Conservation (phyloP, 176 grass and related monocot species). For the Thinopyrum elongatum region DNA sequence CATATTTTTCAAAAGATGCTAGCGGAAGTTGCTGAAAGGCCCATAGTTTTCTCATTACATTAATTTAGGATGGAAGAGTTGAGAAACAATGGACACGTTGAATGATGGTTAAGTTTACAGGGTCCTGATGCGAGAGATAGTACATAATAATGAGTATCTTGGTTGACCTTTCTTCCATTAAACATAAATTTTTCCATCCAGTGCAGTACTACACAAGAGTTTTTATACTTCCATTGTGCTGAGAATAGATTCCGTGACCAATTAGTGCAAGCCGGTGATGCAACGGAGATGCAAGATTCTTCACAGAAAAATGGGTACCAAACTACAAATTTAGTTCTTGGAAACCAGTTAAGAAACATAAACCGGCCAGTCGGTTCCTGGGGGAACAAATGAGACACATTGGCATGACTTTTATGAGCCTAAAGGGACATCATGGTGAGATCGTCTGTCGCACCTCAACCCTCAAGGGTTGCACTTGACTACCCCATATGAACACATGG, state of each 20-base stretch:
- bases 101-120: constrained; percentile 15
- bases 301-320: constrained; percentile 15
- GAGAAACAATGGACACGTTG: constrained; percentile 18
- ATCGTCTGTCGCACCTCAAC: constrained; percentile 17
- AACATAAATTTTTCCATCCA: constrained; percentile 1
- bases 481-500: neutral
- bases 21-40: neutral
- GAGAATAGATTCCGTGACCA: constrained; percentile 28
- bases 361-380: constrained; percentile 24
- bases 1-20: neutral
- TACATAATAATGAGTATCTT: constrained; percentile 22
- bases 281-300: constrained; percentile 56
- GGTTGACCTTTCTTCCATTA: constrained; percentile 55
- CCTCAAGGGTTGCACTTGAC: constrained; percentile 18
- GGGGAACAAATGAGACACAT: constrained; percentile 11
- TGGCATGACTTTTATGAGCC: constrained; percentile 36
- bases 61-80: constrained; percentile 1
- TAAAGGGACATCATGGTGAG: constrained; percentile 30
- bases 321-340: constrained; percentile 48
- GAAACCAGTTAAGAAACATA: constrained; percentile 18
- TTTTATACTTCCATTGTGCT: neutral
- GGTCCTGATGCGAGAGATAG: constrained; percentile 4
- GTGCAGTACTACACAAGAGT: neutral
- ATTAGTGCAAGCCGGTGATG: constrained; percentile 28
- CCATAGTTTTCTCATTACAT: neutral